phyloP scores from a whole-genome alignment of 805 yeast genomes.

The Wickerhamomyces pijperi region DNA sequence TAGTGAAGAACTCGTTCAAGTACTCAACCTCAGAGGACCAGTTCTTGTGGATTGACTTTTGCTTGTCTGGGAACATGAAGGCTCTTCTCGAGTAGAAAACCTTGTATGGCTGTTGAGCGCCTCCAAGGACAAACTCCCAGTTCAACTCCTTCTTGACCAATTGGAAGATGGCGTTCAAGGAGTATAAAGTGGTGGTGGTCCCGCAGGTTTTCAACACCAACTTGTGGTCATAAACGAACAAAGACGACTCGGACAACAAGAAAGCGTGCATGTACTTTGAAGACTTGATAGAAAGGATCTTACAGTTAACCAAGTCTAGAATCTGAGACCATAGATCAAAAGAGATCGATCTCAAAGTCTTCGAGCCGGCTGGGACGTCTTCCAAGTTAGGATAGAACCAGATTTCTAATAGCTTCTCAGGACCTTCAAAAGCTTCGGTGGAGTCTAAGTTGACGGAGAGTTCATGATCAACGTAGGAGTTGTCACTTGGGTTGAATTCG shows the following conservation, averaged over 20 bases:
- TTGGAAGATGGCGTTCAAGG: slow-evolving; percentile 55
- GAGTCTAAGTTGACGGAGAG: slow-evolving; percentile 75
- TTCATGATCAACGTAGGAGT: slow-evolving; percentile 63
- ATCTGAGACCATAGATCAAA: slow-evolving; percentile 58
- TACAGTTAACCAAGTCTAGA: slow-evolving; percentile 78
- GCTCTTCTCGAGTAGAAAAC: slow-evolving; percentile 86
- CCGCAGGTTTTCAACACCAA: slow-evolving; percentile 91
- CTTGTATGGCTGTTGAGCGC: slow-evolving; percentile 35
- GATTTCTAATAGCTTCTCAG: slow-evolving; percentile 84
- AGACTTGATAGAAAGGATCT: slow-evolving; percentile 70
- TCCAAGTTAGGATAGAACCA: slow-evolving; percentile 61
- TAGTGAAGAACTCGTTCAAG: slow-evolving; percentile 52
- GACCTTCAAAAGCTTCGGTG: slow-evolving; percentile 91
- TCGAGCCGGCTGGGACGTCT: slow-evolving; percentile 21
- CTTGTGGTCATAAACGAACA: slow-evolving; percentile 82
- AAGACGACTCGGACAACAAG: slow-evolving; percentile 76
- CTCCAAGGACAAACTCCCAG: slow-evolving; percentile 25
- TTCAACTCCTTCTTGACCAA: slow-evolving; percentile 30
- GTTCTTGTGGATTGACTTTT: slow-evolving; percentile 65
- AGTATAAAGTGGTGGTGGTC: slow-evolving; percentile 80
- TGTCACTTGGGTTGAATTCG: slow-evolving; percentile 24
- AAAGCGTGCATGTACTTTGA: slow-evolving; percentile 67
- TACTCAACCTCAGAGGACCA: slow-evolving; percentile 76
- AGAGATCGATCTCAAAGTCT: slow-evolving; percentile 55
- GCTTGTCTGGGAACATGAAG: slow-evolving; percentile 86